Evolutionary conservation across 2,329 filamentous ascomycete species (phyloP).

Genomic region (Byssothecium circinans): DNA sequence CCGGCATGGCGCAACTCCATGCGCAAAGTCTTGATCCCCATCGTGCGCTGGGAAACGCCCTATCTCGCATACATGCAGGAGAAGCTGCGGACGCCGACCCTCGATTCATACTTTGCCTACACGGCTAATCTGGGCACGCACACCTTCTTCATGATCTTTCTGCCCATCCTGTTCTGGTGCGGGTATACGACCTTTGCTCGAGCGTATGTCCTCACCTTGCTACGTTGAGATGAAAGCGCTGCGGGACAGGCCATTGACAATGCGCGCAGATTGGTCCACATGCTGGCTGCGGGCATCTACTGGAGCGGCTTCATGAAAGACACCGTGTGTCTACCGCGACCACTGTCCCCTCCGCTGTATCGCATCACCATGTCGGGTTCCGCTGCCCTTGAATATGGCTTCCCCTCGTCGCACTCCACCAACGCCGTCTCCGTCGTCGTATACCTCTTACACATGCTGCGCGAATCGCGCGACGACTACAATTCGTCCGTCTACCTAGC

Average conservation of each 20-base stretch:
- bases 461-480: slow-evolving; percentile 64
- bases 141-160: slow-evolving; percentile 96
- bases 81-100: slow-evolving; percentile 73
- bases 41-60: slow-evolving; percentile 92
- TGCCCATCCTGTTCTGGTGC: slow-evolving; percentile 97
- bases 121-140: slow-evolving; percentile 96
- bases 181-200: slow-evolving; percentile 82
- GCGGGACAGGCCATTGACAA: no score
- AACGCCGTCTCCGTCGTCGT: slow-evolving; percentile 94
- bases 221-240: no score
- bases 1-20: slow-evolving; percentile 86
- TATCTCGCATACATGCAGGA: slow-evolving; percentile 87
- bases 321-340: slow-evolving; percentile 86
- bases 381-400: slow-evolving; percentile 92
- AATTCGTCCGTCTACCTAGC: slow-evolving; percentile 60
- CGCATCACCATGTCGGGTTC: slow-evolving; percentile 98
- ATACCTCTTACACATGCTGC: slow-evolving; percentile 74
- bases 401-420: slow-evolving; percentile 94
- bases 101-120: slow-evolving; percentile 96
- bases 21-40: slow-evolving; percentile 78
- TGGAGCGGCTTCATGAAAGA: slow-evolving; percentile 91
- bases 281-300: slow-evolving; percentile 68
- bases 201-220: slow-evolving; percentile 76
- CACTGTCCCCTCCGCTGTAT: slow-evolving; percentile 86
- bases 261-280: slow-evolving; percentile 48